These are phyloP conservation scores for Limtongia smithiae DNA, from an alignment of 805 yeast genomes.

Conservation along the genomic window DNA sequence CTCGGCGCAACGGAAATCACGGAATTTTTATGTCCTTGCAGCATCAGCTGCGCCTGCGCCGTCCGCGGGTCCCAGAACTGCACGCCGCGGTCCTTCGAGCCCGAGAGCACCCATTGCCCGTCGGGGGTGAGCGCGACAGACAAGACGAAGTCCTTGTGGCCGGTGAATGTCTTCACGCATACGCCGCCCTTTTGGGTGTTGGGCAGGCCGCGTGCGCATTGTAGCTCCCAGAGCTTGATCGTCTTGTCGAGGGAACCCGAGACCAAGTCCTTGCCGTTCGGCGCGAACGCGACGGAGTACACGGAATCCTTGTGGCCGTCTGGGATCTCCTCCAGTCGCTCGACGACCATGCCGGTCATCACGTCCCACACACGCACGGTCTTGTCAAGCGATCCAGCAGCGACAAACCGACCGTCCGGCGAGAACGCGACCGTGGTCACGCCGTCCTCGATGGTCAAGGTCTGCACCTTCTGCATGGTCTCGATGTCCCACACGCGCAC, in stretches of 20 bases:
- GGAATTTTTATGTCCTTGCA: slow-evolving; percentile 94
- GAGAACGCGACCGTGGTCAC: slow-evolving; percentile 97
- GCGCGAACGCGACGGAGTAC: slow-evolving; percentile 88
- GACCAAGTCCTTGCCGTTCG: slow-evolving; percentile 86
- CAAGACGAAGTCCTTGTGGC: slow-evolving; percentile 93
- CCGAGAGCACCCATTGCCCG: slow-evolving; percentile 84
- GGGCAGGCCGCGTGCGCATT: slow-evolving; percentile 44
- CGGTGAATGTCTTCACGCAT: slow-evolving; percentile 89
- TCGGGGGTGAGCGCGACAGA: slow-evolving; percentile 93
- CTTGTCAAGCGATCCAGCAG: slow-evolving; percentile 94
- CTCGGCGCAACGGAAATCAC: slow-evolving; percentile 93
- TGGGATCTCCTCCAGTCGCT: slow-evolving; percentile 86
- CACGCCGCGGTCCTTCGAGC: slow-evolving; percentile 95
- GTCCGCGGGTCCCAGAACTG: slow-evolving; percentile 92
- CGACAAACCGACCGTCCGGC: slow-evolving; percentile 89
- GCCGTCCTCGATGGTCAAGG: slow-evolving; percentile 92
- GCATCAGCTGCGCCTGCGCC: slow-evolving; percentile 89
- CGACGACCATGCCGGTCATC: slow-evolving; percentile 83
- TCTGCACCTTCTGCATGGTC: slow-evolving; percentile 81
- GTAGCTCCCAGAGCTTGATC: slow-evolving; percentile 91
- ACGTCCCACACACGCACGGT: slow-evolving; percentile 98
- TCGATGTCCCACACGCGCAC: slow-evolving; percentile 95
- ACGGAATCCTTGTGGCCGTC: slow-evolving; percentile 97
- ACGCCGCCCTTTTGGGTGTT: slow-evolving; percentile 41
- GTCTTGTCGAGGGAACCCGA: slow-evolving; percentile 95